These are phyloP conservation scores for Spizellomyces punctatus DNA, from an alignment of 192 early-diverging fungal species.

Conservation along the genomic window DNA sequence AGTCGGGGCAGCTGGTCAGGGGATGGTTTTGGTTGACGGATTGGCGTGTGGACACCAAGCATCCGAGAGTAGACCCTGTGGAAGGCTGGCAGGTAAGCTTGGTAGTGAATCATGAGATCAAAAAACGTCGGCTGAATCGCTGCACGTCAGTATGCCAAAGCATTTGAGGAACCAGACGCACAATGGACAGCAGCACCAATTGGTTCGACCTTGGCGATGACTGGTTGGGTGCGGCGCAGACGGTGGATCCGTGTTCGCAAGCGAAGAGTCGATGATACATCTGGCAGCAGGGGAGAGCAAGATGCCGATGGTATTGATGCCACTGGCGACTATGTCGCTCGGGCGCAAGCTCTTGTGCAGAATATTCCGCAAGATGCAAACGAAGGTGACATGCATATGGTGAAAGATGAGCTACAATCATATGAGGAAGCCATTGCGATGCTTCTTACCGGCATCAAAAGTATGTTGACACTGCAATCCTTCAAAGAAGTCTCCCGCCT, in stretches of 20 bases:
- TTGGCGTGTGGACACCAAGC: conserved; percentile 69
- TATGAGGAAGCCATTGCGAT: conserved; percentile 68
- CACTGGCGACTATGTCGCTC: conserved; percentile 36
- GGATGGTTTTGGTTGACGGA: conserved; percentile 84
- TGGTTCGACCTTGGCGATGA: conserved; percentile 32
- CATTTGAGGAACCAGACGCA: conserved; percentile 38
- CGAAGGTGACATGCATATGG: neutral
- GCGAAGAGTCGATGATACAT: conserved; percentile 50
- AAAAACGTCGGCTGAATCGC: too few species aligned
- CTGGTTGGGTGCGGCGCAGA: conserved; percentile 65
- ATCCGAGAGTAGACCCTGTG: conserved; percentile 58
- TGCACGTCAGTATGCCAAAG: conserved; percentile 16
- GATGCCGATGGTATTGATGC: neutral
- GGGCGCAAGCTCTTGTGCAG: conserved; percentile 27
- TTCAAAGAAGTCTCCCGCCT: conserved; percentile 9
- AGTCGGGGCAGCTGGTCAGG: conserved; percentile 21
- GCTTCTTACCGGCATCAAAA: conserved; percentile 63
- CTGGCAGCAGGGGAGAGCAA: too few species aligned
- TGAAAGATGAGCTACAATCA: conserved; percentile 32
- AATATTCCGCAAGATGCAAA: neutral
- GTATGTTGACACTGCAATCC: conserved; percentile 40
- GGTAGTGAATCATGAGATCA: conserved; percentile 56
- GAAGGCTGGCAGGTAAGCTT: conserved; percentile 71
- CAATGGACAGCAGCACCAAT: conserved; percentile 46
- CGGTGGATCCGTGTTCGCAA: conserved; percentile 83